Conservation (phyloP, 495 filamentous ascomycete species). For the Geoglossum glabrum region DNA sequence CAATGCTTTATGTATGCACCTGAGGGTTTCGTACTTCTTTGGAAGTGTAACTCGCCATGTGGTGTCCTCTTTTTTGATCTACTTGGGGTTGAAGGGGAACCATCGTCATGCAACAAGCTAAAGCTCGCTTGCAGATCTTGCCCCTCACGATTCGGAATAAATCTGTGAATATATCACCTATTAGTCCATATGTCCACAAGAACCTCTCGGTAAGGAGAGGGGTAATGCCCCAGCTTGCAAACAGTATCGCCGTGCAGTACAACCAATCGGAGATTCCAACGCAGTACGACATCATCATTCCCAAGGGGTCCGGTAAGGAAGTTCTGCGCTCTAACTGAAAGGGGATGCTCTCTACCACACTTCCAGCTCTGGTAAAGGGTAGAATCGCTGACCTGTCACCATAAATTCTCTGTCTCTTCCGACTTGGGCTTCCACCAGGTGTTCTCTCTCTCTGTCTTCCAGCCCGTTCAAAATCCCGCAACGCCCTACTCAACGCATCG, state of each 20-base stretch:
- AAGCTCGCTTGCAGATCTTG: conserved; percentile 86
- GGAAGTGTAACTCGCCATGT: conserved; percentile 81
- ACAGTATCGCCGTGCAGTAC: background rate
- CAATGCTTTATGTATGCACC: background rate
- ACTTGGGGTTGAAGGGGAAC: conserved; percentile 77
- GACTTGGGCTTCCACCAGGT: conserved; percentile 55
- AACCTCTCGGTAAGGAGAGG: background rate
- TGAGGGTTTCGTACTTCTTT: conserved; percentile 46
- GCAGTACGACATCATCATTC: background rate
- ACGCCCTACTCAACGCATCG: conserved; percentile 36
- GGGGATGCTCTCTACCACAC: background rate
- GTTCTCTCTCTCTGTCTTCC: conserved; percentile 43
- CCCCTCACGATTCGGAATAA: conserved; percentile 86
- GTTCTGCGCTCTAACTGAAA: background rate
- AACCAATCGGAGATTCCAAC: background rate
- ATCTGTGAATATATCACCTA: conserved; percentile 29
- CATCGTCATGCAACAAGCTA: conserved; percentile 74
- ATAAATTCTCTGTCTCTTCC: conserved; percentile 74
- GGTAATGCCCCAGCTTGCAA: background rate
- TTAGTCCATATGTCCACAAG: conserved; percentile 9
- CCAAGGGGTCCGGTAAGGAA: background rate
- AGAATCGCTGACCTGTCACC: conserved; percentile 43
- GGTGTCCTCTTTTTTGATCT: conserved; percentile 66
- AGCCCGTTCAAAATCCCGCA: conserved; percentile 43
- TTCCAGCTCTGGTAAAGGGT: background rate